A percentile compares a stretch with the other conserved stretches of the same genome.
Conservation (phyloP, 345 rosid genomes). For the Boechera retrofracta region DNA sequence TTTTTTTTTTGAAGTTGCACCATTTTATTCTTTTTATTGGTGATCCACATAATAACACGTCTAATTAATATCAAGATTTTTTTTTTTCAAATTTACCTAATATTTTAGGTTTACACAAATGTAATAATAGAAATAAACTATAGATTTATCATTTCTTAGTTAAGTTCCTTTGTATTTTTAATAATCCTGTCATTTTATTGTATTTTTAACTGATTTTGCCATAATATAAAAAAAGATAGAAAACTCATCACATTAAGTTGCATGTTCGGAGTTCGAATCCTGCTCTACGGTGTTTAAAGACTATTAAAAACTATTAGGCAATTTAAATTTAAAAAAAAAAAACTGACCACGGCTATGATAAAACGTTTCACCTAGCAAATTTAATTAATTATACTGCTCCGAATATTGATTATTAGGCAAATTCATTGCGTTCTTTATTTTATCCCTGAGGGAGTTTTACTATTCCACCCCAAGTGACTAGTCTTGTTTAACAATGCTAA, state of each 20-base stretch:
- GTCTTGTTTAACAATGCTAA: slow-evolving; percentile 29
- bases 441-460: background rate
- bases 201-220: background rate
- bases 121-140: background rate
- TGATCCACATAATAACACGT: background rate
- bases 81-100: background rate
- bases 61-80: background rate
- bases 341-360: background rate
- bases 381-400: background rate
- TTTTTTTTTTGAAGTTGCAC: background rate
- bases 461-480: background rate
- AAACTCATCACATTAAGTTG: too few species aligned
- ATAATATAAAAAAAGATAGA: background rate
- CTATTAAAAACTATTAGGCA: too few species aligned
- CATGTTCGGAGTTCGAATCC: too few species aligned
- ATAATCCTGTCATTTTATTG: background rate
- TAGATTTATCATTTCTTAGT: background rate
- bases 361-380: background rate
- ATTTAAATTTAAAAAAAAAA: background rate
- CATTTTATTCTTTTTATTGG: background rate
- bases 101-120: background rate
- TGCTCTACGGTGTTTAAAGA: too few species aligned
- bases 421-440: slow-evolving; percentile 1
- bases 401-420: background rate
- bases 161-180: background rate